These are phyloP conservation scores for Apium graveolens DNA, from an alignment of 129 eudicot species.

Conservation along the genomic window DNA sequence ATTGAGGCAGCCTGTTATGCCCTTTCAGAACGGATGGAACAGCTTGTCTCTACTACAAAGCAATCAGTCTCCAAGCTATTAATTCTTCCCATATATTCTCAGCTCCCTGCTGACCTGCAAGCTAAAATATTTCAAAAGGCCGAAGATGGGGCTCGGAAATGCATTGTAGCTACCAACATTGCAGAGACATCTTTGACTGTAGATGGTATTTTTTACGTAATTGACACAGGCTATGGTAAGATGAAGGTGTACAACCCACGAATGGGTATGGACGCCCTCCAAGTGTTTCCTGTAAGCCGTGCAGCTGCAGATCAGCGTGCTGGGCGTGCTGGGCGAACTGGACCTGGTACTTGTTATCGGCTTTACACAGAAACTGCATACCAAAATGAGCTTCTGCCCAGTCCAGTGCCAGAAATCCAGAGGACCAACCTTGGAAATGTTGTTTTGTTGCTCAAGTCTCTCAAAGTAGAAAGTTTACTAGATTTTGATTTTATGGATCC, in stretches of 20 bases:
- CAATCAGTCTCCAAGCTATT: conserved; percentile 48
- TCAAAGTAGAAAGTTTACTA: conserved; percentile 49
- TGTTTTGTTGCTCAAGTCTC: conserved; percentile 53
- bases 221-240: conserved; percentile 64
- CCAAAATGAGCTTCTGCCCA: conserved; percentile 56
- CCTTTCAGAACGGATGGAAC: conserved; percentile 60
- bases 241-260: conserved; percentile 72
- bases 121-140: conserved; percentile 55
- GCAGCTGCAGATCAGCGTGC: conserved; percentile 78
- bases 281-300: conserved; percentile 59
- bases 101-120: conserved; percentile 63
- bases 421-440: conserved; percentile 64
- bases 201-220: conserved; percentile 48
- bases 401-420: conserved; percentile 64
- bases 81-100: conserved; percentile 64
- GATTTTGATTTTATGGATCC: conserved; percentile 79
- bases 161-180: conserved; percentile 69
- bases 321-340: conserved; percentile 65
- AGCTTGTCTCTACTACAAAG: conserved; percentile 41
- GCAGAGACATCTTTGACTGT: conserved; percentile 67
- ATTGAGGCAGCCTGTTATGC: conserved; percentile 58
- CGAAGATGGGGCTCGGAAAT: conserved; percentile 62
- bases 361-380: conserved; percentile 64
- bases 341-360: conserved; percentile 63
- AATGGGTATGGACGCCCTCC: conserved; percentile 71